Evolutionary conservation across 768 basidiomycete species (phyloP), one percentile per base, ranked within the genome.

Genomic region (Psilocybe tampanensis): DNA sequence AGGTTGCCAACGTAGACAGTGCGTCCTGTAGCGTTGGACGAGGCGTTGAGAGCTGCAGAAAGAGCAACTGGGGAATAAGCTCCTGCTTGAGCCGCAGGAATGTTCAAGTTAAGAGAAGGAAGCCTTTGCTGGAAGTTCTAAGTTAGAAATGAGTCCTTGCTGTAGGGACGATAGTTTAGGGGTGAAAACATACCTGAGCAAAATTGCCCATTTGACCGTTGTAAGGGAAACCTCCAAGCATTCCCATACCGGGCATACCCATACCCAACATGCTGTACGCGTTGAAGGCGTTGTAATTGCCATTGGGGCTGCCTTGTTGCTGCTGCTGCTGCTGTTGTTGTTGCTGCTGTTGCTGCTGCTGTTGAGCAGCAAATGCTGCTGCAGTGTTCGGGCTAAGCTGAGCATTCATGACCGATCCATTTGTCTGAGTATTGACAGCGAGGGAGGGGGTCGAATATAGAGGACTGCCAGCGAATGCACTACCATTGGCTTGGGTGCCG

Each of bases 1-100:
- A 99, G 82, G 75, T 97, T 96, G 60, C 97, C 96, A 52, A 99
- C 89, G 71, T 98, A 99, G 47, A 98, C 95, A 0, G 96, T 99
- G 53, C 96, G 91, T 8, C 90, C 92, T 26, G 86, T 85, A 21
- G 80, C 73, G 33, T 83, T 83, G 3, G 89, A 84, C 0, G 89
- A 86, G 33, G 86, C 86, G 24, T 77, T 82, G 13, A 90, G 77
- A 1, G 87, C 86, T 18, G 91, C 92, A 3, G 83, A 85, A 43
- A 91, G 78, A 1, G 89, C 91, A 4, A 86, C 88, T 18, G 92
- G 90, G 8, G 89, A 91, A 68, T 94, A 93, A 2, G 85, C 84
- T 17, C 82, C 65, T 24, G 70, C 85, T 59, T 86, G 88, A 29
- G 86, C 85, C 34, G 80, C 80, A 19, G 89, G 88, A 68, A 93